phyloP scores from a whole-genome alignment of 202 grass and related monocot genomes.

The Tripidium arundinaceum region DNA sequence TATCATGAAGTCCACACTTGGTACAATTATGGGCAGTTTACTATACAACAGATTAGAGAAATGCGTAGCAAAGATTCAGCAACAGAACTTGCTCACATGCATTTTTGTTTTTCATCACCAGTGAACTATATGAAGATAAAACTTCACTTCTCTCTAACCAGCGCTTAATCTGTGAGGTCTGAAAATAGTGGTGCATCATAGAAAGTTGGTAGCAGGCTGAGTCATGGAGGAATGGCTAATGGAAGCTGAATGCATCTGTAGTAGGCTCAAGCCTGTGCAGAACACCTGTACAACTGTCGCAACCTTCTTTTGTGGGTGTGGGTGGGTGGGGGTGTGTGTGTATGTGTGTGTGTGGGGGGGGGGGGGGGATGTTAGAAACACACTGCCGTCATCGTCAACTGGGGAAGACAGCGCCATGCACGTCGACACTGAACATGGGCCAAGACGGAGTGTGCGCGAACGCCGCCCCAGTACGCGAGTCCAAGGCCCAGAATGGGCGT shows the following conservation, averaged over 20 bases:
- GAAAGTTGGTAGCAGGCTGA: not conserved
- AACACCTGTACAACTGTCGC: not conserved
- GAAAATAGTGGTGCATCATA: not conserved
- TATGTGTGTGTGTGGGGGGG: not conserved
- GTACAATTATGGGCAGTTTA: not conserved
- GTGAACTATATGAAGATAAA: not conserved
- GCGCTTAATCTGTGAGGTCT: not conserved
- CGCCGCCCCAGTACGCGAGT: no score
- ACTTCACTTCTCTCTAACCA: not conserved
- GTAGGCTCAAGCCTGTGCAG: not conserved
- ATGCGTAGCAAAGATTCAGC: not conserved
- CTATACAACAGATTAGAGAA: not conserved
- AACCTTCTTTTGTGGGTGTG: not conserved
- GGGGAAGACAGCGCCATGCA: no score
- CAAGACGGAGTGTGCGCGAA: no score
- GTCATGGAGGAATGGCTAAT: not conserved
- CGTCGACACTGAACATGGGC: no score
- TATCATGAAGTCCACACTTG: not conserved
- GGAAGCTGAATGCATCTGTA: not conserved
- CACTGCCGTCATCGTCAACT: no score
- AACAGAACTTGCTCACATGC: not conserved
- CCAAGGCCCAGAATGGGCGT: no score
- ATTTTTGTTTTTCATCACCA: not conserved
- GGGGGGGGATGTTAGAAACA: not conserved
- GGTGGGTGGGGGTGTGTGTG: no score